Conservation (phyloP, 2,329 filamentous ascomycete species). For the Diaporthe sp. region DNA sequence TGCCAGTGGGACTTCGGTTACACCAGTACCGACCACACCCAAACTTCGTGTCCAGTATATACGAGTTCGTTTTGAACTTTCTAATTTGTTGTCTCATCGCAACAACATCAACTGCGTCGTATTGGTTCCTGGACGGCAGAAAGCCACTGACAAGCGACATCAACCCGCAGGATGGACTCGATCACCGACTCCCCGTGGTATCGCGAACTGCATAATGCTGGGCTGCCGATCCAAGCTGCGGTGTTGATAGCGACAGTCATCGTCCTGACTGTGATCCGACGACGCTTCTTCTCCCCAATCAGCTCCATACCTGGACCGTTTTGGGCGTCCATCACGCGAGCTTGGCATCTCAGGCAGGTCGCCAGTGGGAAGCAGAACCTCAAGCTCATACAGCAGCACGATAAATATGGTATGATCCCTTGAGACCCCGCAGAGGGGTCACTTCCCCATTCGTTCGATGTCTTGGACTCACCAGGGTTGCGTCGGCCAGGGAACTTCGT, state of each 20-base stretch:
- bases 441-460: neutral
- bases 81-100: neutral
- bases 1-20: neutral
- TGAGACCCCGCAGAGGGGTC: slow-evolving; percentile 46
- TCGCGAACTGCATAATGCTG: neutral
- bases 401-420: slow-evolving; percentile 48
- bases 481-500: slow-evolving; percentile 54
- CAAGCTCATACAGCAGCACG: slow-evolving; percentile 53
- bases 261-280: slow-evolving; percentile 25
- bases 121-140: neutral
- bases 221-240: neutral
- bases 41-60: neutral
- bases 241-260: neutral
- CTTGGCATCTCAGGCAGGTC: slow-evolving; percentile 57
- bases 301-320: slow-evolving; percentile 58
- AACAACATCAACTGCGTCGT: neutral
- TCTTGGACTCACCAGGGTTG: neutral
- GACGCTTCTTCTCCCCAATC: slow-evolving; percentile 55
- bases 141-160: neutral
- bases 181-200: neutral
- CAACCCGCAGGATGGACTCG: neutral
- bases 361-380: slow-evolving; percentile 55
- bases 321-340: slow-evolving; percentile 54
- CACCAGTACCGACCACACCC: neutral
- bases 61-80: neutral